Evolutionary conservation across 306 rosid genomes (phyloP).

Genomic region (Medicago lupulina): DNA sequence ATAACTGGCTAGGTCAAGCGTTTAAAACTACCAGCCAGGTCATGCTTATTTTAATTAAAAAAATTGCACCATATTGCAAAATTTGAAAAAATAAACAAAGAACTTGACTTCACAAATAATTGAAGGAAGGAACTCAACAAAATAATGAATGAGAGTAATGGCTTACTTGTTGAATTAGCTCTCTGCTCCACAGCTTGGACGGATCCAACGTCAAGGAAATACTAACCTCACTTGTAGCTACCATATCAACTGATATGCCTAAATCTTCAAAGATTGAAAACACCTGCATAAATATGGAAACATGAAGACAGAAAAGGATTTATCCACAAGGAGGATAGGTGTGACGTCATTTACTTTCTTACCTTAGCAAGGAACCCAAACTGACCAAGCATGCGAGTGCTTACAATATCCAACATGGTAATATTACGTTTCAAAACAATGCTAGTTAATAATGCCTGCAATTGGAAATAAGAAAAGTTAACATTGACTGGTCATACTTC

Average conservation of each 20-base stretch:
- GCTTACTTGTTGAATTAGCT: conserved; percentile 82
- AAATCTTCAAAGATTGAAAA: conserved; percentile 85
- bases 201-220: conserved; percentile 88
- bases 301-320: conserved; percentile 31
- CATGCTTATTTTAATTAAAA: neutral
- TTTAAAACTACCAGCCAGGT: neutral
- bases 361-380: conserved; percentile 96
- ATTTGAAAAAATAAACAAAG: neutral
- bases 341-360: conserved; percentile 42
- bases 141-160: conserved; percentile 20
- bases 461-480: conserved; percentile 41
- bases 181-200: conserved; percentile 93
- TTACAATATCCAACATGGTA: conserved; percentile 95
- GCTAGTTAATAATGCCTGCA: conserved; percentile 91
- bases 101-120: neutral
- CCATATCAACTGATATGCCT: conserved; percentile 87
- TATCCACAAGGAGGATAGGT: conserved; percentile 15
- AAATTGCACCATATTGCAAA: neutral
- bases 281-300: conserved; percentile 58
- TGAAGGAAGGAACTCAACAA: conserved; percentile 32
- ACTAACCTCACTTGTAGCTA: conserved; percentile 90
- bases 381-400: conserved; percentile 98
- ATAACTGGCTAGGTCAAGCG: neutral
- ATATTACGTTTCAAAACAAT: conserved; percentile 89
- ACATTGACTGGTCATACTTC: conserved; percentile 31